Percentiles rank a stretch among this genome's conserved stretches.
Conservation (phyloP, 2,329 filamentous ascomycete species). For the Decorospora gaudefroyi region DNA sequence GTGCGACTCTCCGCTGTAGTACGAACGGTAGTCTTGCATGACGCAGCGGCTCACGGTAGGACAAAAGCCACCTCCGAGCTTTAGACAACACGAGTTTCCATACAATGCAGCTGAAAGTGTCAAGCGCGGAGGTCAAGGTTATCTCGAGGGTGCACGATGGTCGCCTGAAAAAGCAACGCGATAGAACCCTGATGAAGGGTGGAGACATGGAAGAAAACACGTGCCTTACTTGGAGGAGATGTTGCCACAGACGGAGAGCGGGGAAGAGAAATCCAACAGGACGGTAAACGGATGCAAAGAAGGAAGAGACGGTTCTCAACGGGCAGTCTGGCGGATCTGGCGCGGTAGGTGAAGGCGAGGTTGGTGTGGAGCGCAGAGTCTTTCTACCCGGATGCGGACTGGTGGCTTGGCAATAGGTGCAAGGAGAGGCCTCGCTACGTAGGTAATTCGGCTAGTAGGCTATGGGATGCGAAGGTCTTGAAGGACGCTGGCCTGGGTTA, state of each 20-base stretch:
- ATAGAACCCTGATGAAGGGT: constrained; percentile 10
- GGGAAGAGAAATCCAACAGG: constrained; percentile 29
- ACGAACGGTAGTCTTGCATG: constrained; percentile 40
- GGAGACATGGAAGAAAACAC: constrained; percentile 6
- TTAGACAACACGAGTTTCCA: constrained; percentile 9
- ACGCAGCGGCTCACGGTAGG: constrained; percentile 28
- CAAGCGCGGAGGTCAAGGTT: not conserved
- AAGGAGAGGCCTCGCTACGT: constrained; percentile 18
- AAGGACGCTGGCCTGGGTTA: not conserved
- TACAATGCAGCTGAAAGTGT: not conserved
- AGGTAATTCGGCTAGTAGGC: constrained; percentile 8
- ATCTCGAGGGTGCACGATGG: constrained; percentile 14
- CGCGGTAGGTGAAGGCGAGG: constrained; percentile 36
- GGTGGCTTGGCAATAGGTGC: constrained; percentile 28
- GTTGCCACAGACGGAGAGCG: constrained; percentile 33
- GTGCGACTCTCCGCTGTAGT: constrained; percentile 42
- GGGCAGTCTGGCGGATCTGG: constrained; percentile 31
- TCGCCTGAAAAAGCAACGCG: constrained; percentile 18
- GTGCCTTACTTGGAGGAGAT: constrained; percentile 36
- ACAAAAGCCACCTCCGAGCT: constrained; percentile 22
- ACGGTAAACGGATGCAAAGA: constrained; percentile 33
- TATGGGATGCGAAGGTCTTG: constrained; percentile 18
- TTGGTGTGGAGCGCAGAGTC: constrained; percentile 23
- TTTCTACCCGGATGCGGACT: constrained; percentile 30
- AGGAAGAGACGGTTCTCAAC: constrained; percentile 30